phyloP scores from a whole-genome alignment of 192 early-diverging fungal genomes.

The Hyaloraphidium curvatum region DNA sequence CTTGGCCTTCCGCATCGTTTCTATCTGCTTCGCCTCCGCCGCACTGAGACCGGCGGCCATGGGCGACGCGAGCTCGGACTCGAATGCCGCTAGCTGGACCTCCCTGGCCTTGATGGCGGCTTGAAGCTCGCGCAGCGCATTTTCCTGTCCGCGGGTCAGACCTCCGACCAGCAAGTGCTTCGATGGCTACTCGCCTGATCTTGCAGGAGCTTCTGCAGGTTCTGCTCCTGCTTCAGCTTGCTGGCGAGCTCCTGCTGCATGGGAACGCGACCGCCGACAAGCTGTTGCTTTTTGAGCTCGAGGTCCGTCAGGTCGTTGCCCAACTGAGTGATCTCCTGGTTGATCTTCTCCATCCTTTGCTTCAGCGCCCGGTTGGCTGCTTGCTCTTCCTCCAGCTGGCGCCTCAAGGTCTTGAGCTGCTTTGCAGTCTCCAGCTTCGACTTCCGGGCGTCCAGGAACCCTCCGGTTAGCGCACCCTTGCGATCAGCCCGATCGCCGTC shows the following conservation, averaged over 20 bases:
- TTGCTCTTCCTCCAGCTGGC: slow-evolving; percentile 21
- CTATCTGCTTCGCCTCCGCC: too few relatives aligned
- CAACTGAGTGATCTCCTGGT: slow-evolving; percentile 21
- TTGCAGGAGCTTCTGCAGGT: too few relatives aligned
- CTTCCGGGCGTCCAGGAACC: slow-evolving; percentile 50
- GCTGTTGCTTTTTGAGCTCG: slow-evolving; percentile 23
- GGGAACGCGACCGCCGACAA: slow-evolving; percentile 32
- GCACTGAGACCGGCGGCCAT: too few relatives aligned
- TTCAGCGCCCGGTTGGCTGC: slow-evolving; percentile 22
- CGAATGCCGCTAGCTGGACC: too few relatives aligned
- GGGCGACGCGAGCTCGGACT: too few relatives aligned
- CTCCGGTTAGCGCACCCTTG: slow-evolving; percentile 83
- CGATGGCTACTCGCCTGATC: too few relatives aligned
- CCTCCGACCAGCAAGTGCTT: too few relatives aligned
- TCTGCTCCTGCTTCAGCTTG: slow-evolving; percentile 41
- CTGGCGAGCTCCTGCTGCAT: slow-evolving; percentile 31
- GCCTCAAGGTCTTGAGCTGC: slow-evolving; percentile 26
- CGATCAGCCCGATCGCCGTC: slow-evolving; percentile 84
- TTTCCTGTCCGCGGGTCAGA: too few relatives aligned
- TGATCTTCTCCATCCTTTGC: slow-evolving; percentile 22
- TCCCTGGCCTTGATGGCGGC: too few relatives aligned
- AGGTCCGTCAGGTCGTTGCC: slow-evolving; percentile 17
- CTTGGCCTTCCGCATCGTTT: too few relatives aligned
- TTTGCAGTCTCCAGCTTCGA: slow-evolving; percentile 59
- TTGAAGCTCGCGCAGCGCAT: too few relatives aligned